A percentile compares a stretch with the other conserved stretches of the same genome.
Evolutionary conservation across 768 basidiomycete genomes (phyloP).

Genomic region (Suillus fuscotomentosus): DNA sequence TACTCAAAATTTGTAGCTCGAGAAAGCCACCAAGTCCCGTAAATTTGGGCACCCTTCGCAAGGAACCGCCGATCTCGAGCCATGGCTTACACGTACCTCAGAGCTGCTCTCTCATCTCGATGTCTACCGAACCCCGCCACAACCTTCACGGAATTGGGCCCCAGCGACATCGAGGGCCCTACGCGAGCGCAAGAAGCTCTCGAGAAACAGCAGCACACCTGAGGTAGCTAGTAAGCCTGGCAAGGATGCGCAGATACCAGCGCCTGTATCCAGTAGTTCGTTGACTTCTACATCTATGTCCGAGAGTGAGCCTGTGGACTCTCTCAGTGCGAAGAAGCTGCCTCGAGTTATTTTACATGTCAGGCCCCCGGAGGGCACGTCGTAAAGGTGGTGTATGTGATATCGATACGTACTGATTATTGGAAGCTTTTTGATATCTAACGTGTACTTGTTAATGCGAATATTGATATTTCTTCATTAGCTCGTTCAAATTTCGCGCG

Average conservation of each 20-base stretch:
- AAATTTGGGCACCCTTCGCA: conserved; percentile 42
- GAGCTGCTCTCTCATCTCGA: conserved; percentile 17
- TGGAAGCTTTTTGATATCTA: not conserved
- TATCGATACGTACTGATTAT: not conserved
- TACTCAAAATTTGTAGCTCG: conserved; percentile 43
- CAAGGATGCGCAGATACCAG: conserved; percentile 7
- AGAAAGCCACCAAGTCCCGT: conserved; percentile 62
- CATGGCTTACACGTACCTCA: conserved; percentile 61
- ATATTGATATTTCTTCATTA: not conserved
- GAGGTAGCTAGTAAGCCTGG: conserved; percentile 15
- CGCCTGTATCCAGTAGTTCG: conserved; percentile 7
- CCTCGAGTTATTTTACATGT: conserved; percentile 59
- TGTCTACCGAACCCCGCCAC: conserved; percentile 8
- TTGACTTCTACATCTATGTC: not conserved
- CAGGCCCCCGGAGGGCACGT: conserved; percentile 33
- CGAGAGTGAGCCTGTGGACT: not conserved
- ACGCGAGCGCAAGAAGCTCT: conserved; percentile 44
- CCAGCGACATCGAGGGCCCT: conserved; percentile 45
- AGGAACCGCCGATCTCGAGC: conserved; percentile 33
- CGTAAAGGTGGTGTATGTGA: not conserved
- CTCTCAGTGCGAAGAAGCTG: conserved; percentile 39
- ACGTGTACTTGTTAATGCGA: not conserved
- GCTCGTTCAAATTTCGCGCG: not conserved
- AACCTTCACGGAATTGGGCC: conserved; percentile 10
- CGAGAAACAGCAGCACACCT: conserved; percentile 10